Percentiles rank a stretch among this genome's conserved stretches.
Evolutionary conservation across 2,329 filamentous ascomycete species (phyloP).

Genomic region (Raffaelea arxii): DNA sequence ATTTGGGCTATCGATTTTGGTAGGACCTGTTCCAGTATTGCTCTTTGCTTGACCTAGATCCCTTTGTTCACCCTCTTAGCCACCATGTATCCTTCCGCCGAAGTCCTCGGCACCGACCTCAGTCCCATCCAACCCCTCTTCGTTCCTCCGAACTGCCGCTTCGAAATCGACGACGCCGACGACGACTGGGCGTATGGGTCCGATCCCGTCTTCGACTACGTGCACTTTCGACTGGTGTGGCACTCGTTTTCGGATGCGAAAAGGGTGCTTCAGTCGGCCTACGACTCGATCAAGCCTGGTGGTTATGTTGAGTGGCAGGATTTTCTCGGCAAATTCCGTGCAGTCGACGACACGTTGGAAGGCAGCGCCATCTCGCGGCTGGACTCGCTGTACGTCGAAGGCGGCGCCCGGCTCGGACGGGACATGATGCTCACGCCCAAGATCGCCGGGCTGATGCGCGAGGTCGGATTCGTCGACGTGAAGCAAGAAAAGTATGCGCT

Average conservation of each 20-base stretch:
- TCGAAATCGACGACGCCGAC: conserved; percentile 54
- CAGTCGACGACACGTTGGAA: conserved; percentile 21
- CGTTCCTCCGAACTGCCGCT: conserved; percentile 53
- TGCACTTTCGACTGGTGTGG: conserved; percentile 38
- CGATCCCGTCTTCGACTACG: conserved; percentile 42
- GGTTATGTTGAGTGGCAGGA: conserved; percentile 28
- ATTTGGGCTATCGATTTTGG: conserved; percentile 16
- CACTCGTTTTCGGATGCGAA: conserved; percentile 11
- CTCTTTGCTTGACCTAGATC: neutral
- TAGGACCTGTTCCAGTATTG: conserved; percentile 2
- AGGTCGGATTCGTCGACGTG: conserved; percentile 21
- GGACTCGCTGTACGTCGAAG: conserved; percentile 19
- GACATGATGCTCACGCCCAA: conserved; percentile 20
- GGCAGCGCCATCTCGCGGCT: conserved; percentile 21
- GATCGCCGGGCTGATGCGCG: conserved; percentile 17
- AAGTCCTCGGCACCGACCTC: conserved; percentile 37
- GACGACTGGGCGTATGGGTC: conserved; percentile 34
- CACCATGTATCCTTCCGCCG: conserved; percentile 29
- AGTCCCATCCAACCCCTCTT: conserved; percentile 40
- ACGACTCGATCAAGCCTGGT: conserved; percentile 22
- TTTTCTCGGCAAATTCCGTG: conserved; percentile 21
- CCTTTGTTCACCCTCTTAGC: conserved; percentile 15
- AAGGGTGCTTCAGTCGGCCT: conserved; percentile 17
- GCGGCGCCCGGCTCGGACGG: conserved; percentile 19
- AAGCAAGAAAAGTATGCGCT: conserved; percentile 17